phyloP scores from a whole-genome alignment of 2,329 filamentous ascomycete species.

The Cladorrhinum sp. region DNA sequence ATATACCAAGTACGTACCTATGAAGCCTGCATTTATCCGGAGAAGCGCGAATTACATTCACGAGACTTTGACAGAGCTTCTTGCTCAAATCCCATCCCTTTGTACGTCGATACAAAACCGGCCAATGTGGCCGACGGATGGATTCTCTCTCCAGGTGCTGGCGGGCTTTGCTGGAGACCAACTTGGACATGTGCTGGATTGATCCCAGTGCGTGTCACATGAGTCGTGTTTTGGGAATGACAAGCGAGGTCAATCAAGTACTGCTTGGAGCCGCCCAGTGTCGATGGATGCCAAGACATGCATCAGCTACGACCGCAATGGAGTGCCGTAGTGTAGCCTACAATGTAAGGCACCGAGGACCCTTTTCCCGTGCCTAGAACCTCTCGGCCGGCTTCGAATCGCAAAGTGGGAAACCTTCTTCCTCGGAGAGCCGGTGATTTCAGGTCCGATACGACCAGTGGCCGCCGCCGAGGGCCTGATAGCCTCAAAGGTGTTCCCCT shows the following conservation, averaged over 20 bases:
- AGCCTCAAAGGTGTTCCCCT: neutral
- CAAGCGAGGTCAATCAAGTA: slow-evolving; percentile 6
- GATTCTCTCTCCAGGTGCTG: neutral
- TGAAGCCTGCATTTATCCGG: slow-evolving; percentile 3
- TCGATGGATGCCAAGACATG: neutral
- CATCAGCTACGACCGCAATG: neutral
- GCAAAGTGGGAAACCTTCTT: neutral
- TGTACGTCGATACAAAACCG: neutral
- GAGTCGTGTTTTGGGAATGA: slow-evolving; percentile 12
- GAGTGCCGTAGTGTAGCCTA: no score
- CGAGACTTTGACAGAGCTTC: no score
- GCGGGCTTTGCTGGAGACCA: neutral
- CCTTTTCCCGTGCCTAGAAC: neutral
- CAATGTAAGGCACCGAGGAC: neutral
- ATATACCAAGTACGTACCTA: neutral
- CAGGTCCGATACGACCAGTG: neutral
- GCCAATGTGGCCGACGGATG: neutral
- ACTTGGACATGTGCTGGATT: slow-evolving; percentile 10
- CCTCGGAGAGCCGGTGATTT: neutral
- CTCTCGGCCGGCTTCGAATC: neutral
- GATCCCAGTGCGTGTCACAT: slow-evolving; percentile 13
- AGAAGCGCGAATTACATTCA: neutral
- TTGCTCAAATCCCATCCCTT: neutral
- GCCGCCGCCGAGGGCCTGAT: neutral
- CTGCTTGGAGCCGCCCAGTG: neutral